A percentile compares a stretch with the other conserved stretches of the same genome.
Evolutionary conservation across 176 grass and related monocot species (phyloP).

Genomic region (Rhipidocladum racemiflorum): DNA sequence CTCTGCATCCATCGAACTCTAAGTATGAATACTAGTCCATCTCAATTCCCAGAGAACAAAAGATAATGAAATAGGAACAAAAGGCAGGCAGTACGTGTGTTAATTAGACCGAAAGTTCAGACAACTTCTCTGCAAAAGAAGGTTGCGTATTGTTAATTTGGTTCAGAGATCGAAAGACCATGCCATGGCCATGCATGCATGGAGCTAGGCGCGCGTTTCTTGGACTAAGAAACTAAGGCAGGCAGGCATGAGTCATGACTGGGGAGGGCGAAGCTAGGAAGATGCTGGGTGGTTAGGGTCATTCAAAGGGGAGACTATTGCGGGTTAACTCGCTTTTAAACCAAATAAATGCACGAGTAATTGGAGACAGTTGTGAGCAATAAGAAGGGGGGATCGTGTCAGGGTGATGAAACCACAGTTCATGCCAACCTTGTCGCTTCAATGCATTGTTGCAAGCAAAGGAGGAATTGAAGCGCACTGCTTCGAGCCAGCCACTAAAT

Average conservation of each 20-base stretch:
- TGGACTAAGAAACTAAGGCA: not conserved
- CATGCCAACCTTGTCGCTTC: conserved; percentile 59
- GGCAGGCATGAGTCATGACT: not conserved
- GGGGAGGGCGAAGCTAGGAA: not conserved
- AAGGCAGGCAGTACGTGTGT: not conserved
- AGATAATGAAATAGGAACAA: not conserved
- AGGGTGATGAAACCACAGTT: conserved; percentile 46
- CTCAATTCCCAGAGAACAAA: not conserved
- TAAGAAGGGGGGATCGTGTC: conserved; percentile 38
- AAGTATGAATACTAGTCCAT: not conserved
- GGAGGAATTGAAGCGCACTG: conserved; percentile 31
- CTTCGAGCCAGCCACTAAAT: conserved; percentile 22
- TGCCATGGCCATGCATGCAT: not conserved
- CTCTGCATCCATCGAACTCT: not conserved
- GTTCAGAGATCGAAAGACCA: not conserved
- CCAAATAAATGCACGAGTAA: conserved; percentile 91
- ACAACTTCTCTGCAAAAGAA: not conserved
- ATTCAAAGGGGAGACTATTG: conserved; percentile 91
- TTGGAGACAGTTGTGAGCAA: conserved; percentile 83
- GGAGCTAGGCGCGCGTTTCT: not conserved
- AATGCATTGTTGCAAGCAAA: conserved; percentile 44
- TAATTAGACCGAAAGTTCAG: not conserved
- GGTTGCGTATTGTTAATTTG: conserved; percentile 14
- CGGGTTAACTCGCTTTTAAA: conserved; percentile 83
- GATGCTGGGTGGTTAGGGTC: conserved; percentile 49